phyloP scores from a whole-genome alignment of 805 yeast species.

The Kodamaea nitidulidarum region DNA sequence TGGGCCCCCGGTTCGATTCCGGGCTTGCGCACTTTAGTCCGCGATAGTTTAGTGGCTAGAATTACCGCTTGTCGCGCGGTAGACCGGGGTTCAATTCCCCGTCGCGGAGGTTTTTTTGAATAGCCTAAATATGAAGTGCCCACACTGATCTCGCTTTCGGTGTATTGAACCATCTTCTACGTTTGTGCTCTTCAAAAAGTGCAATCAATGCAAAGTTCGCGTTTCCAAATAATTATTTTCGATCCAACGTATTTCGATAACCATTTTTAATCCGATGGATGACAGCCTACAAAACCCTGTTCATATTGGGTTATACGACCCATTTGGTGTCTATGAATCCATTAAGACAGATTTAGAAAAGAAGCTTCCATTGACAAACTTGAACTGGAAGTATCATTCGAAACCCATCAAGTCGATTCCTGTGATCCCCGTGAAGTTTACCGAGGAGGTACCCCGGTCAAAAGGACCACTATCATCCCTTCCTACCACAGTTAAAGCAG shows the following conservation, averaged over 20 bases:
- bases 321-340: slow-evolving; percentile 54
- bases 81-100: slow-evolving; percentile 8
- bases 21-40: slow-evolving; percentile 1
- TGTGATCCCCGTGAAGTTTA: slow-evolving; percentile 47
- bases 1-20: slow-evolving; percentile 4
- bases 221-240: too few relatives aligned
- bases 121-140: too few relatives aligned
- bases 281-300: slow-evolving; percentile 19
- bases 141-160: too few relatives aligned
- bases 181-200: too few relatives aligned
- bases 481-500: not conserved
- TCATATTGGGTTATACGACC: slow-evolving; percentile 66
- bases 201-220: too few relatives aligned
- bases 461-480: slow-evolving; percentile 21
- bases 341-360: slow-evolving; percentile 41
- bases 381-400: slow-evolving; percentile 61
- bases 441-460: slow-evolving; percentile 53
- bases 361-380: slow-evolving; percentile 54
- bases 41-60: slow-evolving; percentile 5
- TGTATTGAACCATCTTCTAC: too few relatives aligned
- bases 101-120: slow-evolving; percentile 3
- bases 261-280: slow-evolving; percentile 1
- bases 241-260: too few relatives aligned
- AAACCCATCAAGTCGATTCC: slow-evolving; percentile 64
- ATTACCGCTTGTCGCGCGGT: slow-evolving; percentile 7